These are phyloP conservation scores for Allium sativum DNA, from an alignment of 106 monocot genomes.

Conservation along the genomic window DNA sequence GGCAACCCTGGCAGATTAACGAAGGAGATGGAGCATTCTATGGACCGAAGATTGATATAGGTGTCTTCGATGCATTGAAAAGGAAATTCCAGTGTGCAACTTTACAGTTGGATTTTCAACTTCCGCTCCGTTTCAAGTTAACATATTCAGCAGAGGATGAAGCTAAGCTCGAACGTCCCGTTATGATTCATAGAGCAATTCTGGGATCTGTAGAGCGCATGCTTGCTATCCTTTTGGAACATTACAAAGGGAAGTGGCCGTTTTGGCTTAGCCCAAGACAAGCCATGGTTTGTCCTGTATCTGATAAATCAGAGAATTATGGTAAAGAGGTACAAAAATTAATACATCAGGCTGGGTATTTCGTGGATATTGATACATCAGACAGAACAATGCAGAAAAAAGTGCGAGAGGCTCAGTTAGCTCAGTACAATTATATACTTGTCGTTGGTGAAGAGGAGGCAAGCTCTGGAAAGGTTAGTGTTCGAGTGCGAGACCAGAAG, in stretches of 20 bases:
- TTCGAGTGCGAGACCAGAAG: too few species aligned
- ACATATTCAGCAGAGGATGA: slow-evolving; percentile 91
- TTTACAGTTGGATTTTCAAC: slow-evolving; percentile 98
- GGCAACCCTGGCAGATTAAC: slow-evolving; percentile 85
- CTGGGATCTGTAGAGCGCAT: slow-evolving; percentile 97
- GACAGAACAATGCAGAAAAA: slow-evolving; percentile 88
- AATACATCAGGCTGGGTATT: slow-evolving; percentile 83
- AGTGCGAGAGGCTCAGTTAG: slow-evolving; percentile 87
- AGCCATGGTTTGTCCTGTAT: slow-evolving; percentile 86
- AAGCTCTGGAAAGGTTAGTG: slow-evolving; percentile 65
- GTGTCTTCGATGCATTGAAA: slow-evolving; percentile 95
- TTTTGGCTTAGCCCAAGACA: slow-evolving; percentile 99
- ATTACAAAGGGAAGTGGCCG: slow-evolving; percentile 99
- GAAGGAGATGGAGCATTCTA: slow-evolving; percentile 99
- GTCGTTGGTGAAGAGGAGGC: slow-evolving; percentile 91
- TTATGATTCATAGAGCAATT: slow-evolving; percentile 97
- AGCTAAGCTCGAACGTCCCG: slow-evolving; percentile 79
- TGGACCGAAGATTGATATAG: slow-evolving; percentile 98
- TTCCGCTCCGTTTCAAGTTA: slow-evolving; percentile 84
- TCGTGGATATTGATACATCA: slow-evolving; percentile 57
- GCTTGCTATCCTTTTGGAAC: slow-evolving; percentile 97
- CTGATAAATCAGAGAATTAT: slow-evolving; percentile 64
- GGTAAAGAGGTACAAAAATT: slow-evolving; percentile 84
- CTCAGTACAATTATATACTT: slow-evolving; percentile 88
- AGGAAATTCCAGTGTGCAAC: slow-evolving; percentile 99